These are phyloP conservation scores for Chaetomiaceae sp. DNA, from an alignment of 2,329 filamentous ascomycete genomes.

Conservation along the genomic window DNA sequence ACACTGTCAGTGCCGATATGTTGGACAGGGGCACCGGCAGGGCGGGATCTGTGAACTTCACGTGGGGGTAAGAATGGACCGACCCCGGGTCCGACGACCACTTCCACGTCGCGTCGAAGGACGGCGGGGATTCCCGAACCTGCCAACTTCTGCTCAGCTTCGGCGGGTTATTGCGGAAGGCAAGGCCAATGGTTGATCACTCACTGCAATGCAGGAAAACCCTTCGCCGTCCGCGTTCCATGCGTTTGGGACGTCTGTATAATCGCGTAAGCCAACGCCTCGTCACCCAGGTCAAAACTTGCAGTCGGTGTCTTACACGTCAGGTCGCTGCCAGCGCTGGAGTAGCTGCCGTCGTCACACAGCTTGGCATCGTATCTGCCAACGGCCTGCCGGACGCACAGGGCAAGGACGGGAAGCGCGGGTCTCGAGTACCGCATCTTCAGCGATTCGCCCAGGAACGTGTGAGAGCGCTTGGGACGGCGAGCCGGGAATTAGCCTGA, in stretches of 20 bases:
- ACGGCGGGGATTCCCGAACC: constrained; percentile 25
- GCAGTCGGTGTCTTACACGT: constrained; percentile 21
- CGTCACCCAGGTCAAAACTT: background rate
- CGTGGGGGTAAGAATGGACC: constrained; percentile 32
- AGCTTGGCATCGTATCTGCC: constrained; percentile 26
- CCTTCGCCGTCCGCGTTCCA: constrained; percentile 27
- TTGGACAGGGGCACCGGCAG: constrained; percentile 27
- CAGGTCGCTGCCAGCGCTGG: constrained; percentile 19
- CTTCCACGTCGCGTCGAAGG: constrained; percentile 30
- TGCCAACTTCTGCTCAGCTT: constrained; percentile 7
- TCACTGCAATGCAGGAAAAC: constrained; percentile 29
- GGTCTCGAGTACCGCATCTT: constrained; percentile 10
- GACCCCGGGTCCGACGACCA: constrained; percentile 25
- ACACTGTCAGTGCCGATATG: constrained; percentile 26
- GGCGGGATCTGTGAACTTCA: constrained; percentile 25
- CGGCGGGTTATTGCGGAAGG: constrained; percentile 4
- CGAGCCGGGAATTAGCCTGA: background rate
- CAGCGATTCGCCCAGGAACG: background rate
- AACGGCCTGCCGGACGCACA: constrained; percentile 10
- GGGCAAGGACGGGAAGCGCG: constrained; percentile 8
- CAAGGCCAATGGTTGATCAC: constrained; percentile 11
- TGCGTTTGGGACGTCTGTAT: constrained; percentile 29
- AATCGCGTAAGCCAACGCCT: constrained; percentile 3
- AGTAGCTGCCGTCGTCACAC: constrained; percentile 27
- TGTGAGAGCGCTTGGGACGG: background rate